Evolutionary conservation across 2,329 filamentous ascomycete genomes (phyloP).

Genomic region (Ilyonectria robusta): DNA sequence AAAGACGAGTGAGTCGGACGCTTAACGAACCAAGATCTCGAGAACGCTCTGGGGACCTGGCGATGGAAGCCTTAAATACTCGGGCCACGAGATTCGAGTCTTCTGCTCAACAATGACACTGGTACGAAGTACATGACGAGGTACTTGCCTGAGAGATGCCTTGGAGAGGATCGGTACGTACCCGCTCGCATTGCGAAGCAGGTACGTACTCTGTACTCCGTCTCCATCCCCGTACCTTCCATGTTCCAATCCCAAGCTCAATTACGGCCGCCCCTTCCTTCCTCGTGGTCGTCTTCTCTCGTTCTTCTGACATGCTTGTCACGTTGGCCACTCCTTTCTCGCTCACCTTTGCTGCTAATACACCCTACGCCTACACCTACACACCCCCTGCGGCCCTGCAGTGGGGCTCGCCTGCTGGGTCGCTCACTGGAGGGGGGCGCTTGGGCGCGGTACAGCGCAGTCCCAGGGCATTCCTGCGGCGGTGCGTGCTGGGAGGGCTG

Average conservation of each 20-base stretch:
- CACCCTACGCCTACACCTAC: constrained; percentile 14
- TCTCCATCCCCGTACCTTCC: constrained; percentile 15
- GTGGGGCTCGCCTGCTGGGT: constrained; percentile 20
- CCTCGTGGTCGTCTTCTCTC: constrained; percentile 25
- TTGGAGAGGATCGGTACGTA: constrained; percentile 25
- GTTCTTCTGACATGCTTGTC: constrained; percentile 28
- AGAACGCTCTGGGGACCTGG: constrained; percentile 36
- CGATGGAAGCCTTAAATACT: constrained; percentile 51
- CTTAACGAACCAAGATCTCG: constrained; percentile 42
- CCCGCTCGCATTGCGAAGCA: constrained; percentile 12
- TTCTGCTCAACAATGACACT: constrained; percentile 39
- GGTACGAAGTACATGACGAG: constrained; percentile 35
- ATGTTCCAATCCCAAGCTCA: constrained; percentile 28
- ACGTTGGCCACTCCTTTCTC: constrained; percentile 29
- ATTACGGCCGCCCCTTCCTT: constrained; percentile 26
- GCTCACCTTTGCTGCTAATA: constrained; percentile 25
- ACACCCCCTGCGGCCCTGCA: constrained; percentile 3
- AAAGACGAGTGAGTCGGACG: constrained; percentile 37
- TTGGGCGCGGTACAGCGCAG: constrained; percentile 8
- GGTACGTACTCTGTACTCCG: constrained; percentile 3
- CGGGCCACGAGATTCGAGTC: constrained; percentile 36
- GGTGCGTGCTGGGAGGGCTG: neutral
- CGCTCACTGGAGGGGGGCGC: constrained; percentile 14
- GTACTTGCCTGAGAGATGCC: constrained; percentile 17
- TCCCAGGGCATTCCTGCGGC: constrained; percentile 3